These are phyloP conservation scores for Macroventuria anomochaeta DNA, from an alignment of 2,329 filamentous ascomycete species.

Conservation along the genomic window DNA sequence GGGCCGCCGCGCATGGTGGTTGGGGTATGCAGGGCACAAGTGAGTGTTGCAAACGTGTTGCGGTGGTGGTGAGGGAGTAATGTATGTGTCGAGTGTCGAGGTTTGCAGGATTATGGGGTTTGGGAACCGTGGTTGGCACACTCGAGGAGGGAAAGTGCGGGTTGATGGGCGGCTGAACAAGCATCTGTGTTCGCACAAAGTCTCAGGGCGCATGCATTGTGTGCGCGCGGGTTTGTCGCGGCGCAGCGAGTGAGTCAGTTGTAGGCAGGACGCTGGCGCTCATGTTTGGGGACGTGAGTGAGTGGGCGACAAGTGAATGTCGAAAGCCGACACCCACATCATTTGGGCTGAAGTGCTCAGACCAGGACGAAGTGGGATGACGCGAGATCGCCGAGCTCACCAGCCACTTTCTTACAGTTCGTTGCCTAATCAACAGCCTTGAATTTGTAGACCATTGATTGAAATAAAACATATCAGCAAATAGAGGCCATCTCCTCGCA, in stretches of 20 bases:
- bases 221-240: slow-evolving; percentile 28
- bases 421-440: background rate
- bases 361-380: slow-evolving; percentile 13
- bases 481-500: background rate
- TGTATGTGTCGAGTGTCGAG: slow-evolving; percentile 2
- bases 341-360: slow-evolving; percentile 14
- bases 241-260: slow-evolving; percentile 23
- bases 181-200: slow-evolving; percentile 6
- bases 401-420: background rate
- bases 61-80: slow-evolving; percentile 10
- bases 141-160: slow-evolving; percentile 13
- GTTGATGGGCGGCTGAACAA: slow-evolving; percentile 9
- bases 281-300: slow-evolving; percentile 21
- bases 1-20: slow-evolving; percentile 43
- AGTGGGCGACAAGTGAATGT: slow-evolving; percentile 7
- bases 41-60: slow-evolving; percentile 5
- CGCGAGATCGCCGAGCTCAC: slow-evolving; percentile 9
- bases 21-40: slow-evolving; percentile 7
- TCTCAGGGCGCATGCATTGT: slow-evolving; percentile 35
- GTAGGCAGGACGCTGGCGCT: slow-evolving; percentile 22
- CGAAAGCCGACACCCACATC: slow-evolving; percentile 10
- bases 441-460: background rate
- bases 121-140: slow-evolving; percentile 15
- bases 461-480: too few relatives aligned
- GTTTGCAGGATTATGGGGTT: slow-evolving; percentile 2